Evolutionary conservation across 2,329 filamentous ascomycete genomes (phyloP), one percentile per base, ranked within the genome.

Genomic region (Coniosporium tulheliwenetii): DNA sequence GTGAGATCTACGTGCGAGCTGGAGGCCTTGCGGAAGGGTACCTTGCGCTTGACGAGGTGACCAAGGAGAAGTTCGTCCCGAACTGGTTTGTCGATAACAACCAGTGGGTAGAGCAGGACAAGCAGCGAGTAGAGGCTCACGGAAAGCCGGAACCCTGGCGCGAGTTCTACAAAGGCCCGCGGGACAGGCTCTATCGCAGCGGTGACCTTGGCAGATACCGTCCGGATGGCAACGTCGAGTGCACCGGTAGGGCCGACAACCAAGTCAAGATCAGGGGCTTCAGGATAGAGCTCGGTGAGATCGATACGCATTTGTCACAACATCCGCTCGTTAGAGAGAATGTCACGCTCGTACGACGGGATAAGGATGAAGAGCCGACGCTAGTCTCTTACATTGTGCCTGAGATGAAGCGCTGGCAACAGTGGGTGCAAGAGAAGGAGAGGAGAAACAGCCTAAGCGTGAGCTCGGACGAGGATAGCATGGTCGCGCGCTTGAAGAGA

Each of bases 251-350:
- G 43, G 78, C 77, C 16, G 89, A 96, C 54, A 74, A 81, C 49
- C 89, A 96, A 57, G 84, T 95, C 65, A 98, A 96, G 68, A 89
- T 96, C 48, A 81, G 91, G 44, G 89, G 89, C 1, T 96, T 95
- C 70, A 74, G 89, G 45, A 93, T 98, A 49, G 91, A 98, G 63
- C 77, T 96, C 37, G 81, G 81, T 47, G 91, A 96, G 49, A 95
- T 96, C 49, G 87, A 96, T 59, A 81, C 71, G 35, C 80, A 93
- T 57, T 65, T 95, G 37, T 81, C 77, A 41, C 72, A 77, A 36
- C 75, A 84, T 60, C 77, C 75, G 1, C 63, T 93, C 16, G 74
- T 96, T 16, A 73, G 85, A 34, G 89, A 96, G 48, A 85, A 82
- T 60, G 79, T 85, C 49, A 96, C 89, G 0, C 65, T 96, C 2